phyloP scores from a whole-genome alignment of 768 basidiomycete species.

The Tylopilus rubrobrunneus region DNA sequence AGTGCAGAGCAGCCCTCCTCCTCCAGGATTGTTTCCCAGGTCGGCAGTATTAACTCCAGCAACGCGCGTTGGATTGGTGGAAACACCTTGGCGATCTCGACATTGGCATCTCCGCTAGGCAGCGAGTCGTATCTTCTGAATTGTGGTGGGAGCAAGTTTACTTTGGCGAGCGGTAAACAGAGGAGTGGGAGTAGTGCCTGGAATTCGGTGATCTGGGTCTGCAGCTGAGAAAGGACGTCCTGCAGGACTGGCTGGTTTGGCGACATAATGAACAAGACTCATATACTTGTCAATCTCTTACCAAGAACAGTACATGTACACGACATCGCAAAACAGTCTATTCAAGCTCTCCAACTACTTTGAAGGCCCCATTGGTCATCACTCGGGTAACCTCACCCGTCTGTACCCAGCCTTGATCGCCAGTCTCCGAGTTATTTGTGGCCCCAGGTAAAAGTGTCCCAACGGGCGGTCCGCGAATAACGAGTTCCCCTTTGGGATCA shows the following conservation, averaged over 20 bases:
- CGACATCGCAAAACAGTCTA: neutral
- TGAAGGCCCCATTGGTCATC: conserved; percentile 67
- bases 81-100: conserved; percentile 32
- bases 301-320: neutral
- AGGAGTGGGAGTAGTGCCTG: conserved; percentile 53
- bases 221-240: conserved; percentile 42
- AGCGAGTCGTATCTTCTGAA: conserved; percentile 43
- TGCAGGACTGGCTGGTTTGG: conserved; percentile 13
- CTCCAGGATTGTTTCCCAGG: conserved; percentile 59
- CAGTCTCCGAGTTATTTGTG: conserved; percentile 36
- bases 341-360: conserved; percentile 18
- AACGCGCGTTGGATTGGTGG: conserved; percentile 63
- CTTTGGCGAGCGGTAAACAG: conserved; percentile 50
- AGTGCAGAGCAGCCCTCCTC: conserved; percentile 45
- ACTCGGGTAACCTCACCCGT: conserved; percentile 45
- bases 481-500: conserved; percentile 60
- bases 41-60: conserved; percentile 60
- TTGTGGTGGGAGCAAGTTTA: conserved; percentile 57
- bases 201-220: conserved; percentile 45
- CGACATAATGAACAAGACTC: conserved; percentile 5
- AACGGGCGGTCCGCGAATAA: conserved; percentile 72
- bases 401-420: conserved; percentile 41
- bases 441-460: conserved; percentile 41
- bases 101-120: conserved; percentile 21
- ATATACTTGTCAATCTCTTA: too few relatives aligned